Conservation (phyloP, 208 protist genomes). For the Wallacemonas sp. region DNA sequence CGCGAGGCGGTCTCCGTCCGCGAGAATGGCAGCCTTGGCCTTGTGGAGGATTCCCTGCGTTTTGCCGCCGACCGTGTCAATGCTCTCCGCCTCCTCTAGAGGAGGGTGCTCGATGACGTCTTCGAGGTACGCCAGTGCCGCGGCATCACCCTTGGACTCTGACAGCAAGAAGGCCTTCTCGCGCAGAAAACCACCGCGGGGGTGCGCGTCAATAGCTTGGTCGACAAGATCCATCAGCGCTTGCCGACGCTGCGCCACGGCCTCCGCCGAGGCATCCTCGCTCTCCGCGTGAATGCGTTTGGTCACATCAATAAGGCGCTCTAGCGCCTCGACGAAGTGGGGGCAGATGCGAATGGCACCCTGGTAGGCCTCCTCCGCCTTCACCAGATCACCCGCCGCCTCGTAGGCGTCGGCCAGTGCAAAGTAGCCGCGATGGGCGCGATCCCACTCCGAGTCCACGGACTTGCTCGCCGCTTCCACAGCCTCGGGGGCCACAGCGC, state of each 20-base stretch:
- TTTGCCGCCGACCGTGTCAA: conserved; percentile 39
- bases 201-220: conserved; percentile 72
- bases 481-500: conserved; percentile 33
- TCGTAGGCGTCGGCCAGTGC: conserved; percentile 63
- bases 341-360: conserved; percentile 49
- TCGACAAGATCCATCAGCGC: conserved; percentile 54
- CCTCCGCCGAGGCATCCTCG: conserved; percentile 13
- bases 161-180: conserved; percentile 89
- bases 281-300: conserved; percentile 32
- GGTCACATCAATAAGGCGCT: conserved; percentile 58
- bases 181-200: conserved; percentile 65
- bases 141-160: conserved; percentile 74
- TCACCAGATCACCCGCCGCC: conserved; percentile 38
- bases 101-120: conserved; percentile 67
- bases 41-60: conserved; percentile 75
- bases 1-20: conserved; percentile 63
- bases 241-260: not conserved
- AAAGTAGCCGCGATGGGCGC: conserved; percentile 59
- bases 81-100: conserved; percentile 80
- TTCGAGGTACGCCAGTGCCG: conserved; percentile 71
- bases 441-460: conserved; percentile 64
- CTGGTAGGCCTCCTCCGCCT: conserved; percentile 56
- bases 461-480: conserved; percentile 48
- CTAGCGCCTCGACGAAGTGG: conserved; percentile 64
- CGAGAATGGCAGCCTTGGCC: conserved; percentile 87